Evolutionary conservation across 257 asterid species (phyloP).

Genomic region (Salvia hispanica): DNA sequence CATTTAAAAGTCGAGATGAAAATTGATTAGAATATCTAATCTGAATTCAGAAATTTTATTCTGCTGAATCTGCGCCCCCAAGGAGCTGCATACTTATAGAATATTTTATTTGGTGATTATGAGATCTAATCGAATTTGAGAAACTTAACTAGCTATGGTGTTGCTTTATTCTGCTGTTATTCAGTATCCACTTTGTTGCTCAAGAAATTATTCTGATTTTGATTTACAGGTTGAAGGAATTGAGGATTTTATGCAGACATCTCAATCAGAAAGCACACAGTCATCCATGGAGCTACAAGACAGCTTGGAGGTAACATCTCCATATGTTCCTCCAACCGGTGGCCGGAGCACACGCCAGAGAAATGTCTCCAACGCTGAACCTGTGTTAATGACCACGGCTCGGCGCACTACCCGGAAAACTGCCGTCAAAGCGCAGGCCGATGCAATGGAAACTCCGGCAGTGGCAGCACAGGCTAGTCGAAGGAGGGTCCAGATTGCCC

Average conservation of each 20-base stretch:
- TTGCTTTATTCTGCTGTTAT: neutral
- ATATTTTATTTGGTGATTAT: no score
- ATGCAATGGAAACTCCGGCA: slow-evolving; percentile 38
- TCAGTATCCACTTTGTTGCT: neutral
- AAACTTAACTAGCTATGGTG: neutral
- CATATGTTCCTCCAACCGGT: slow-evolving; percentile 53
- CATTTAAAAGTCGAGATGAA: no score
- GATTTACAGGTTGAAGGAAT: slow-evolving; percentile 75
- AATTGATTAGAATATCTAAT: no score
- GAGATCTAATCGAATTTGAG: neutral
- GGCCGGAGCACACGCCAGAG: slow-evolving; percentile 53
- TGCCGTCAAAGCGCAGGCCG: slow-evolving; percentile 23
- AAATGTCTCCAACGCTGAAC: slow-evolving; percentile 39
- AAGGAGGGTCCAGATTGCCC: slow-evolving; percentile 45
- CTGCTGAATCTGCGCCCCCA: no score
- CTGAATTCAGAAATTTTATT: no score
- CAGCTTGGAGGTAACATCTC: slow-evolving; percentile 48
- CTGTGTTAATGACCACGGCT: slow-evolving; percentile 39
- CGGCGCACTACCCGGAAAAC: slow-evolving; percentile 48
- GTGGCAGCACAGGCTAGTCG: slow-evolving; percentile 35
- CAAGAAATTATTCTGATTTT: neutral
- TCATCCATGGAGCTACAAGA: slow-evolving; percentile 61
- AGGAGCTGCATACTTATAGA: no score
- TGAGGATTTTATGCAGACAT: slow-evolving; percentile 52
- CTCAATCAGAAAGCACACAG: slow-evolving; percentile 46